Conservation (phyloP, 2,329 filamentous ascomycete genomes). For the Aureobasidium sp. region DNA sequence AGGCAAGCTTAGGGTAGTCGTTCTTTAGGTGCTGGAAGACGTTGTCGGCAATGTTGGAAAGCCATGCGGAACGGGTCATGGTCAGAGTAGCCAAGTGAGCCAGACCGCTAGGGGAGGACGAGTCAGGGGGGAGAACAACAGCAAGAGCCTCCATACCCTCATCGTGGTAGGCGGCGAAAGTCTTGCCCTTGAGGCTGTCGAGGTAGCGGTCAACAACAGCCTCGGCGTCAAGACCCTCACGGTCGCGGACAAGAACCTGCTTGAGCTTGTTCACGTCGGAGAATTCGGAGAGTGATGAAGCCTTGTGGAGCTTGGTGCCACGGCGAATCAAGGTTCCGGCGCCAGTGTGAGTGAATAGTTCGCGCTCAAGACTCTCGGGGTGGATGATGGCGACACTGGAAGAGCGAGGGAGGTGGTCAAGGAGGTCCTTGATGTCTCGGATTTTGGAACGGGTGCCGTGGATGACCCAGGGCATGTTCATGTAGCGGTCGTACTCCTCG, state of each 20-base stretch:
- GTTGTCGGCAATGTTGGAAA: conserved; percentile 91
- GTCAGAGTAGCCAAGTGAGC: conserved; percentile 84
- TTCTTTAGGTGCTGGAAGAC: conserved; percentile 91
- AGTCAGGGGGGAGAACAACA: conserved; percentile 69
- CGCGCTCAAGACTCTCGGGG: conserved; percentile 89
- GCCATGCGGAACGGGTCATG: conserved; percentile 89
- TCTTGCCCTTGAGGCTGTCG: conserved; percentile 63
- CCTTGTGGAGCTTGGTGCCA: conserved; percentile 78
- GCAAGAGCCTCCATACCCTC: conserved; percentile 88
- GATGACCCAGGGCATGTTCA: conserved; percentile 90
- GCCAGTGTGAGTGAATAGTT: conserved; percentile 91
- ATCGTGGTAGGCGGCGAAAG: conserved; percentile 92
- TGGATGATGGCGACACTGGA: conserved; percentile 97
- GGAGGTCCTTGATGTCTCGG: conserved; percentile 88
- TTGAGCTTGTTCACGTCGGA: conserved; percentile 69
- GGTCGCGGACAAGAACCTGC: conserved; percentile 71
- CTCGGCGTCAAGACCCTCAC: conserved; percentile 70
- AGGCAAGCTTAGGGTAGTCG: conserved; percentile 82
- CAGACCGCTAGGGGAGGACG: conserved; percentile 56
- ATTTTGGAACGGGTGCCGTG: conserved; percentile 96
- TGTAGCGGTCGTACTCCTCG: conserved; percentile 87
- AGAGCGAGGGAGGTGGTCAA: conserved; percentile 79
- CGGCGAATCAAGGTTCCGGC: conserved; percentile 87
- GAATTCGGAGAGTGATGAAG: conserved; percentile 64
- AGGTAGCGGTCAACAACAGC: conserved; percentile 83